These are phyloP conservation scores for Hanseniaspora uvarum DNA, from an alignment of 1,139 yeast species.

Conservation along the genomic window DNA sequence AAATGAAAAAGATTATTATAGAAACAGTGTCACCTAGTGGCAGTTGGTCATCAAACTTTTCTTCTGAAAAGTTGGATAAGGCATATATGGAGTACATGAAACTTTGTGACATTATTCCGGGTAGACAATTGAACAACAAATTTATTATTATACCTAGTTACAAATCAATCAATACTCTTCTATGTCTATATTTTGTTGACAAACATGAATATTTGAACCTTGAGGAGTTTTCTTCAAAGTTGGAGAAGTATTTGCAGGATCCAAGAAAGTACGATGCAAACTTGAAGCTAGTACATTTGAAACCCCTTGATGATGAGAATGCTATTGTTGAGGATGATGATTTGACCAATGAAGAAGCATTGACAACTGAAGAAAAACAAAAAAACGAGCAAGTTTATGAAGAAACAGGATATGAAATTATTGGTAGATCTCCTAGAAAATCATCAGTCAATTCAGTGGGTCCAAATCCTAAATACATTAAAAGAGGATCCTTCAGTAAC, in stretches of 20 bases:
- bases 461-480: slow-evolving; percentile 2
- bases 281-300: slow-evolving; percentile 21
- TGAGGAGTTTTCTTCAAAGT: slow-evolving; percentile 16
- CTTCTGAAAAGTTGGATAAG: slow-evolving; percentile 21
- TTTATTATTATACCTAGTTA: slow-evolving; percentile 26
- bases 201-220: slow-evolving; percentile 24
- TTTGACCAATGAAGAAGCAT: slow-evolving; percentile 9
- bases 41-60: slow-evolving; percentile 7
- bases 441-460: neutral
- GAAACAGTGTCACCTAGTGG: slow-evolving; percentile 14
- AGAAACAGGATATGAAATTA: slow-evolving; percentile 14
- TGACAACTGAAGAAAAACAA: slow-evolving; percentile 15
- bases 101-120: slow-evolving; percentile 24
- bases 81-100: slow-evolving; percentile 26
- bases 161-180: slow-evolving; percentile 21
- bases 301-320: slow-evolving; percentile 4
- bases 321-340: neutral
- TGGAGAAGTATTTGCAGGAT: slow-evolving; percentile 20
- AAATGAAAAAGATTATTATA: neutral
- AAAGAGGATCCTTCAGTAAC: slow-evolving; percentile 12
- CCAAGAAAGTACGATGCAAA: slow-evolving; percentile 21
- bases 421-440: slow-evolving; percentile 11
- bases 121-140: slow-evolving; percentile 23
- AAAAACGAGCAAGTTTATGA: slow-evolving; percentile 10
- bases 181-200: slow-evolving; percentile 26